Evolutionary conservation across 1,139 yeast species (phyloP).

Genomic region (Nakaseomyces bracarensis): DNA sequence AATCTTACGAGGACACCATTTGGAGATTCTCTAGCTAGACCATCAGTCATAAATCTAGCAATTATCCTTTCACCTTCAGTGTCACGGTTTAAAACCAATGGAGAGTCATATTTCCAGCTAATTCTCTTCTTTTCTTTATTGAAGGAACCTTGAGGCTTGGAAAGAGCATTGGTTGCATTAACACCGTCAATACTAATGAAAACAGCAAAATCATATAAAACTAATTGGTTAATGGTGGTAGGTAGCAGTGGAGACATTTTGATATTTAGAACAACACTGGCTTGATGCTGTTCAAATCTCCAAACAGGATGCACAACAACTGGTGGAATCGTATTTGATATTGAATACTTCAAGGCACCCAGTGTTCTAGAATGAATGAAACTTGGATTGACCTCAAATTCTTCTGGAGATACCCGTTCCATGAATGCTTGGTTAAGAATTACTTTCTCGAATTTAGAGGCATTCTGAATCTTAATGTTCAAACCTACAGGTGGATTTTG

Average conservation of each 20-base stretch:
- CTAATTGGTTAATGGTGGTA: constrained; percentile 37
- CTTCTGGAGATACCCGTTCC: constrained; percentile 30
- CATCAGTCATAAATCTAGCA: constrained; percentile 63
- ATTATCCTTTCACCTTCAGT: constrained; percentile 50
- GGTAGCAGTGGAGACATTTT: constrained; percentile 38
- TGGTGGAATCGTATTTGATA: constrained; percentile 50
- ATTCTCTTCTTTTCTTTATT: constrained; percentile 76
- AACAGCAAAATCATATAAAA: constrained; percentile 55
- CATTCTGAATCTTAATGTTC: constrained; percentile 31
- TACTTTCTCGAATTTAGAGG: constrained; percentile 30
- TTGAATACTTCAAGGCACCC: constrained; percentile 67
- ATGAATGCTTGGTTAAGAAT: constrained; percentile 35
- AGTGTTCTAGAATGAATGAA: constrained; percentile 48
- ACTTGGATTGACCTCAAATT: constrained; percentile 31
- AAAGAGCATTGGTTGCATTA: constrained; percentile 58
- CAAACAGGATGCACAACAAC: constrained; percentile 70
- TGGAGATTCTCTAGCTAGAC: constrained; percentile 53
- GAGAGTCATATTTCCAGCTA: constrained; percentile 64
- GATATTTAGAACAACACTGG: constrained; percentile 71
- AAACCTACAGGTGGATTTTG: constrained; percentile 30
- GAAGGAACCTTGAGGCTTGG: constrained; percentile 86
- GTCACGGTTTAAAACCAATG: constrained; percentile 34
- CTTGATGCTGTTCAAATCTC: constrained; percentile 79
- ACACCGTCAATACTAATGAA: constrained; percentile 54
- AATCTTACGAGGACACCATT: constrained; percentile 67